Conservation (phyloP, 495 filamentous ascomycete genomes). For the Astrocystis sublimbata region DNA sequence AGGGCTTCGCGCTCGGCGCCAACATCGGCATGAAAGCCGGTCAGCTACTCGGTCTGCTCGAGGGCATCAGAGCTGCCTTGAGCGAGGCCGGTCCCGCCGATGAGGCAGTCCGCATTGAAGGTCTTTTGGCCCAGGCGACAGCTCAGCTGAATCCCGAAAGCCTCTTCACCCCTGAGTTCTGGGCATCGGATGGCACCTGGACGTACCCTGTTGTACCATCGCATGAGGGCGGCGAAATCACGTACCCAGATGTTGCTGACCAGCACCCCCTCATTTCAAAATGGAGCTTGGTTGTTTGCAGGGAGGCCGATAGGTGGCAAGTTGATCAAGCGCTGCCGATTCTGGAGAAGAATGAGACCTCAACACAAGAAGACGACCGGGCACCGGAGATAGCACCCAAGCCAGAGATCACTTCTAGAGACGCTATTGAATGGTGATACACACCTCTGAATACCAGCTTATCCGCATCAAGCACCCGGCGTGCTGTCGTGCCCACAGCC, state of each 20-base stretch:
- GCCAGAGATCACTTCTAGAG: conserved; percentile 2
- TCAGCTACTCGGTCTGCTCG: conserved; percentile 67
- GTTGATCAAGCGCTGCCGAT: conserved; percentile 10
- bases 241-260: conserved; percentile 55
- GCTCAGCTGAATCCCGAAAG: conserved; percentile 60
- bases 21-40: conserved; percentile 72
- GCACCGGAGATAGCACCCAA: neutral
- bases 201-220: conserved; percentile 54
- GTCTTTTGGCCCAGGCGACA: conserved; percentile 54
- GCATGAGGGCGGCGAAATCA: conserved; percentile 32
- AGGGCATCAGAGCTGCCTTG: conserved; percentile 57
- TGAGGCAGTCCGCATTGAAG: conserved; percentile 27
- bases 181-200: conserved; percentile 63
- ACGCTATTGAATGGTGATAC: conserved; percentile 14
- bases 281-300: conserved; percentile 51
- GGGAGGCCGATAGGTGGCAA: conserved; percentile 44
- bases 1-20: conserved; percentile 79
- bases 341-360: neutral
- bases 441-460: neutral
- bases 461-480: neutral
- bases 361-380: neutral
- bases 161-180: conserved; percentile 64
- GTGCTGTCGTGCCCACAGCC: neutral
- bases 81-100: conserved; percentile 19
- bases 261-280: conserved; percentile 60